Evolutionary conservation across 371 early-diverging fungal genomes (phyloP), one percentile per base, ranked within the genome.

Genomic region (Cokeromyces recurvatus): DNA sequence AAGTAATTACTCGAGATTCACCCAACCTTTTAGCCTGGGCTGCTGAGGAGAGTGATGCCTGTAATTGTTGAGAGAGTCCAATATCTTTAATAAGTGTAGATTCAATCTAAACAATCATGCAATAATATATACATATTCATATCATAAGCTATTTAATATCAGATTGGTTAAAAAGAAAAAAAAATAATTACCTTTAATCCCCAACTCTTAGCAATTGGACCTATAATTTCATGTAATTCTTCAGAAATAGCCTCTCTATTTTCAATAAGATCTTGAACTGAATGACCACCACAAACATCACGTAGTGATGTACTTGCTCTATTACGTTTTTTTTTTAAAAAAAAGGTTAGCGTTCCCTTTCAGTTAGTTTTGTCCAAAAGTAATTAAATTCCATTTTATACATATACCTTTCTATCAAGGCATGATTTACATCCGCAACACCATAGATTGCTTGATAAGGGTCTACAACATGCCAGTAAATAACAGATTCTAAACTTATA

Each of bases 1-100:
- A 94, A 17, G 86, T 80, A 56, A 95, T 95, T 20, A 95, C 83
- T 63, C 91, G 87, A 32, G 87, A 80, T 71, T 94, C 89, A 36
- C 94, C 95, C 22, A 94, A 61, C 14, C 96, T 71, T 55, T 86
- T 82, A 44, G 89, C 90, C 46, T 89, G 89, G 20, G 95, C 95
- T 19, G 95, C 95, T 3, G 90, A 79, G 8, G 91, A 81, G 27
- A 95, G 71, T 3, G 88, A 86, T 45, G 82, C 81, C 51, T 92
- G 91, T 4, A 94, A 62, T 42, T 90, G 84, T 9, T 55, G 49
- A 5, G 82, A 74, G 62, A 95, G 82, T 38, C 63, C 59, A 22
- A 95, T 68, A 52, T 95, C 95, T 63, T 94, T 95, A 66, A 95
- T 88, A 39, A 95, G 58, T 5, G 87, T 86, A 1, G 82, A 74